Conservation (phyloP, 2,329 filamentous ascomycete species). For the Ophiostoma australiae region DNA sequence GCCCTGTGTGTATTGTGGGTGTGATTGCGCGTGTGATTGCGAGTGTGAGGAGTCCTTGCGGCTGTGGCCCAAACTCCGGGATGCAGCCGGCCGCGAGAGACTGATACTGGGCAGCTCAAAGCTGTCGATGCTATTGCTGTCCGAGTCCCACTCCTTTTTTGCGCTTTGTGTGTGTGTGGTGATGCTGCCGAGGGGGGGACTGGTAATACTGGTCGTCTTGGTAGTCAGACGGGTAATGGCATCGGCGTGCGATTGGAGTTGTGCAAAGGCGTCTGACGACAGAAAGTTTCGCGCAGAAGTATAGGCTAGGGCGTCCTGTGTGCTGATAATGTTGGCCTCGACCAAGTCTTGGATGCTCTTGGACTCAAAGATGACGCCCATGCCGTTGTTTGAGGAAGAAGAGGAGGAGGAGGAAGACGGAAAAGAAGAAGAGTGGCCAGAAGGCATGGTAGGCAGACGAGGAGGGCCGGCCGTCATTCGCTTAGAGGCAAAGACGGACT, state of each 20-base stretch:
- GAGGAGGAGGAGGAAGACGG: background rate
- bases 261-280: constrained; percentile 1
- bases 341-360: constrained; percentile 15
- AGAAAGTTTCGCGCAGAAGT: constrained; percentile 13
- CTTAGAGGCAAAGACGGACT: constrained; percentile 45
- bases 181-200: background rate
- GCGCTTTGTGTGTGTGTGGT: background rate
- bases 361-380: constrained; percentile 20
- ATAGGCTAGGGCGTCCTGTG: constrained; percentile 12
- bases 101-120: constrained; percentile 27
- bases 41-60: background rate
- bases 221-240: background rate
- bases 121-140: constrained; percentile 28
- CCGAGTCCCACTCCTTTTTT: constrained; percentile 21
- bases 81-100: constrained; percentile 15
- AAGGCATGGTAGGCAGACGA: background rate
- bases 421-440: too few relatives aligned
- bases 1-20: background rate
- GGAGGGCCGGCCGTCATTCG: constrained; percentile 52
- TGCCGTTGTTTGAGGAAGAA: constrained; percentile 1
- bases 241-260: constrained; percentile 8
- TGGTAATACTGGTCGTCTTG: too few relatives aligned
- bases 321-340: constrained; percentile 9
- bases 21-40: background rate
- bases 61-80: background rate